These are phyloP conservation scores for Chrysosporium keratinophilum DNA, from an alignment of 2,329 filamentous ascomycete genomes.

Conservation along the genomic window DNA sequence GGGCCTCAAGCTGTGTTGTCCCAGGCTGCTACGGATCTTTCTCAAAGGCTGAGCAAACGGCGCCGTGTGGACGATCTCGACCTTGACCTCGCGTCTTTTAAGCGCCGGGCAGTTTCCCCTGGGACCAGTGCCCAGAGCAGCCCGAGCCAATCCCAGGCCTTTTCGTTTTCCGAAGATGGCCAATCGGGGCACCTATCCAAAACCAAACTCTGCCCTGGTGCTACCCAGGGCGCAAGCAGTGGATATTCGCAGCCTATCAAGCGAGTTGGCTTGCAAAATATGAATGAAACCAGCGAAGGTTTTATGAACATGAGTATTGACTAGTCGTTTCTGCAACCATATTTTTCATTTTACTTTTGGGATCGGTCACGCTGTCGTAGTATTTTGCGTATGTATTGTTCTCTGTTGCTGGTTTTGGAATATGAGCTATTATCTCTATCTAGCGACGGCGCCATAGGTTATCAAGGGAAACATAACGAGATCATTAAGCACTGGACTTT, in stretches of 20 bases:
- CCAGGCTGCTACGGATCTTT: conserved; percentile 11
- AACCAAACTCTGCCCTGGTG: conserved; percentile 1
- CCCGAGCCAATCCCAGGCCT: conserved; percentile 36
- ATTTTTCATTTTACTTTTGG: neutral
- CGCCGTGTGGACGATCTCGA: conserved; percentile 76
- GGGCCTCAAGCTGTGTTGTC: conserved; percentile 12
- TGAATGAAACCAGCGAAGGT: conserved; percentile 91
- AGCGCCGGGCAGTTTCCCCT: conserved; percentile 81
- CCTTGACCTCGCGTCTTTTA: conserved; percentile 77
- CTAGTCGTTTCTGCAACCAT: conserved; percentile 34
- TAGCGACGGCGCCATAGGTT: no score
- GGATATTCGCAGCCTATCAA: conserved; percentile 39
- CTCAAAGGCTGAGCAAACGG: conserved; percentile 41
- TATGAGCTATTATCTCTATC: no score
- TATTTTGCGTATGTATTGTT: neutral
- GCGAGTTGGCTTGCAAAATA: conserved; percentile 74
- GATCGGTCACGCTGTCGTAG: neutral
- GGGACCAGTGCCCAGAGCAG: conserved; percentile 86
- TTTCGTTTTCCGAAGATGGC: conserved; percentile 32
- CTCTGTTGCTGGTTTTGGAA: no score
- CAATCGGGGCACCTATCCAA: conserved; percentile 24
- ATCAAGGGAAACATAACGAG: no score
- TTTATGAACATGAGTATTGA: conserved; percentile 97
- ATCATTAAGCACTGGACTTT: no score
- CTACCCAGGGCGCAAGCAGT: conserved; percentile 33